phyloP scores from a whole-genome alignment of 2,329 filamentous ascomycete genomes.

The Microdochium trichocladiopsis region DNA sequence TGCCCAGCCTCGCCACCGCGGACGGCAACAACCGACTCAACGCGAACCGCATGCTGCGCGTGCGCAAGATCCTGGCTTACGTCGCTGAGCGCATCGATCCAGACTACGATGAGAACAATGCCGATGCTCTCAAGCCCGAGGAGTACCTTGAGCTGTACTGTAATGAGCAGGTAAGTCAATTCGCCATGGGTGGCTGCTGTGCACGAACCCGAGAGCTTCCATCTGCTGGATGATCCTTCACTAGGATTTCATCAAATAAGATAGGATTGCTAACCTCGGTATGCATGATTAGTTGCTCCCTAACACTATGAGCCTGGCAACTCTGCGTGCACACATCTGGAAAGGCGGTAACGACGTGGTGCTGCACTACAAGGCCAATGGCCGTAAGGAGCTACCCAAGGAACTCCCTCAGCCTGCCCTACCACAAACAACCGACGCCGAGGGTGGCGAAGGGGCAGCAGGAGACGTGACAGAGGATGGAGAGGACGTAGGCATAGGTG shows the following conservation, averaged over 20 bases:
- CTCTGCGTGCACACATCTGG: conserved; percentile 87
- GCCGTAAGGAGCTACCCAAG: conserved; percentile 57
- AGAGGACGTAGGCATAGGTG: neutral
- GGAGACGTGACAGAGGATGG: conserved; percentile 4
- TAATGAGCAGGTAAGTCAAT: conserved; percentile 69
- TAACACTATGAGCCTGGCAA: conserved; percentile 86
- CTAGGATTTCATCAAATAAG: too few relatives aligned
- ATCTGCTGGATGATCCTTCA: too few relatives aligned
- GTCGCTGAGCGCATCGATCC: conserved; percentile 86
- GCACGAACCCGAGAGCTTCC: too few relatives aligned
- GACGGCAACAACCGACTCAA: conserved; percentile 89
- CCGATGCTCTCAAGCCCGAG: conserved; percentile 65
- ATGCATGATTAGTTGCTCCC: conserved; percentile 53
- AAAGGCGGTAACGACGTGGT: conserved; percentile 90
- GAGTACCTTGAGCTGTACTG: conserved; percentile 95
- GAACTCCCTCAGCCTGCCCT: conserved; percentile 15
- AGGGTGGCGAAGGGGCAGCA: conserved; percentile 5
- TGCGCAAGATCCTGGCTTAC: conserved; percentile 90
- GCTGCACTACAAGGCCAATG: conserved; percentile 86
- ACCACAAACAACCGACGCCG: conserved; percentile 9
- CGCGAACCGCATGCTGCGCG: conserved; percentile 91
- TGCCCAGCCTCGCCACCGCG: conserved; percentile 66
- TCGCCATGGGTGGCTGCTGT: too few relatives aligned
- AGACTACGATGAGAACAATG: conserved; percentile 50
- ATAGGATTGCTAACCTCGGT: neutral